Conservation (phyloP, 768 basidiomycete genomes). For the Hemileccinum impolitum region DNA sequence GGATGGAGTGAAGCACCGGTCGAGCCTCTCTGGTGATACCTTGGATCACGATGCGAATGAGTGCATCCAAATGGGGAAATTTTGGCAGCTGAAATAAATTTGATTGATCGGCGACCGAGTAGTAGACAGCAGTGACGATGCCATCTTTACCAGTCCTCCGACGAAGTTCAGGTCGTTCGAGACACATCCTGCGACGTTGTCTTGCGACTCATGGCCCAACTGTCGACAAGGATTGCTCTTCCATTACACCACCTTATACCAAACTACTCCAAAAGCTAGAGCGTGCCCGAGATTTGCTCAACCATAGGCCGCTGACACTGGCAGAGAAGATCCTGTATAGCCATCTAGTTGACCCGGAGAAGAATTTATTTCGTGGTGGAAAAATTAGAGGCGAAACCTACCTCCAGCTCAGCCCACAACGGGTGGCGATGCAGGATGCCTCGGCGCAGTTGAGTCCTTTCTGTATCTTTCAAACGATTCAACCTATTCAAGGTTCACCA, state of each 20-base stretch:
- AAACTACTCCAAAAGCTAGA: conserved; percentile 67
- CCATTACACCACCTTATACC: conserved; percentile 85
- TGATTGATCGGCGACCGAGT: not conserved
- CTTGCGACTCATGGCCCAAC: conserved; percentile 41
- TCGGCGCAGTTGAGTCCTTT: conserved; percentile 70
- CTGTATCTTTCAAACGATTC: not conserved
- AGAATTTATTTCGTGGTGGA: conserved; percentile 58
- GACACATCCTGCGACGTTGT: conserved; percentile 23
- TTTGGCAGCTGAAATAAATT: not conserved
- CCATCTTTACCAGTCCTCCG: conserved; percentile 25
- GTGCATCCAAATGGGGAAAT: conserved; percentile 4
- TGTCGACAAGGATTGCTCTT: conserved; percentile 55
- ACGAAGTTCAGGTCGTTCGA: conserved; percentile 9
- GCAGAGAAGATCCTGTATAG: conserved; percentile 98
- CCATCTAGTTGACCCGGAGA: conserved; percentile 79
- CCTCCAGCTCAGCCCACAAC: conserved; percentile 84
- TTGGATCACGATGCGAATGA: too few relatives aligned
- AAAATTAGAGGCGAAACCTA: conserved; percentile 84
- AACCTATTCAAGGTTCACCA: conserved; percentile 28
- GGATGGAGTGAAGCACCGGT: conserved; percentile 56
- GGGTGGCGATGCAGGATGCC: conserved; percentile 98
- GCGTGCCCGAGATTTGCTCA: conserved; percentile 63
- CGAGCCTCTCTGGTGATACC: conserved; percentile 62
- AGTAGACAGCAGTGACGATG: not conserved
- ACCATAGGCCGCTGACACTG: conserved; percentile 79